A percentile compares a stretch with the other conserved stretches of the same genome.
Evolutionary conservation across 2,329 filamentous ascomycete genomes (phyloP).

Genomic region (Gaeumannomyces sp.): DNA sequence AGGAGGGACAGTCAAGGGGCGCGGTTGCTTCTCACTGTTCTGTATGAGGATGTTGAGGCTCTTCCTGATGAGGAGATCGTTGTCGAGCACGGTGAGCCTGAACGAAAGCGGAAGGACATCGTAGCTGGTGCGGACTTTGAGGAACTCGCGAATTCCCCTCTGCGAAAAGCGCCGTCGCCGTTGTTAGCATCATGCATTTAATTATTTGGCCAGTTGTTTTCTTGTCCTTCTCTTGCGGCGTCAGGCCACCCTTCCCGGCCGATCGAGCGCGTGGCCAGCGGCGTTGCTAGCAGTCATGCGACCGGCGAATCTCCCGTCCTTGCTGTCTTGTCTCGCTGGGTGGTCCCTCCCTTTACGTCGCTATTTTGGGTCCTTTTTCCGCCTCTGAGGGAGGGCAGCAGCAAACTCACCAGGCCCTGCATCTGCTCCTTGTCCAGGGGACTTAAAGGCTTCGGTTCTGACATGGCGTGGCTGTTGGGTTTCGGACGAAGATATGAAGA

Average conservation of each 20-base stretch:
- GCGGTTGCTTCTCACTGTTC: slow-evolving; percentile 58
- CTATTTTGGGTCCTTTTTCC: too few species aligned
- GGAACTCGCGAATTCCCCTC: slow-evolving; percentile 65
- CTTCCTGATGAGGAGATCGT: slow-evolving; percentile 91
- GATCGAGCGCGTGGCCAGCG: too few species aligned
- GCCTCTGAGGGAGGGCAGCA: too few species aligned
- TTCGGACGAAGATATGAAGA: slow-evolving; percentile 50
- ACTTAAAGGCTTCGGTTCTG: slow-evolving; percentile 41
- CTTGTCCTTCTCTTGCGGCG: too few species aligned
- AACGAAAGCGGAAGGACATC: slow-evolving; percentile 96
- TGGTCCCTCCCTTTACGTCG: too few species aligned
- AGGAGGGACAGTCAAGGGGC: neutral
- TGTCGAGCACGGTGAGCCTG: slow-evolving; percentile 92
- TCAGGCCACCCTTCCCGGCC: too few species aligned
- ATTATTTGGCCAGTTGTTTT: too few species aligned
- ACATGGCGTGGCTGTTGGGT: slow-evolving; percentile 32
- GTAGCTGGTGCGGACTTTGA: slow-evolving; percentile 94
- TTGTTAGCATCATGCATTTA: too few species aligned
- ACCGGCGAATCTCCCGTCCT: too few species aligned
- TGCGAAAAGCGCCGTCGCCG: slow-evolving; percentile 3
- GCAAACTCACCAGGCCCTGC: slow-evolving; percentile 63
- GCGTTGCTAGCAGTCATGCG: too few species aligned
- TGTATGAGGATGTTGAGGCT: slow-evolving; percentile 92
- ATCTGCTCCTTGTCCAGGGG: slow-evolving; percentile 70
- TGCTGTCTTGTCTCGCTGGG: too few species aligned